Evolutionary conservation across 75 land plant genomes (phyloP).

Genomic region (Larix kaempferi): DNA sequence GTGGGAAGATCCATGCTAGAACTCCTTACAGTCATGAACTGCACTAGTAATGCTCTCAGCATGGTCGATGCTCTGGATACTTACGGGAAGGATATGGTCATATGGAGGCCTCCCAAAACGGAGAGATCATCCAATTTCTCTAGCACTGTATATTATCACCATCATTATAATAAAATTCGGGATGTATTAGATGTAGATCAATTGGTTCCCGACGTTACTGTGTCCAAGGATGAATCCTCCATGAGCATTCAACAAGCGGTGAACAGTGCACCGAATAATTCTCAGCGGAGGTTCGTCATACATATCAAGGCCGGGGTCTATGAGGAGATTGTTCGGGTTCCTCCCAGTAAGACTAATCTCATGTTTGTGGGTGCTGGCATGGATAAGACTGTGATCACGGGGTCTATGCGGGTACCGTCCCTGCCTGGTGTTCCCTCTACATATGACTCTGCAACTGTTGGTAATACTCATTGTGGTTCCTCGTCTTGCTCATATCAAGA

Average conservation of each 20-base stretch:
- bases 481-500: too few species aligned
- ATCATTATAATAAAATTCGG: neutral
- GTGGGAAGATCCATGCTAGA: constrained; percentile 1
- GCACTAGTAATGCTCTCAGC: constrained; percentile 38
- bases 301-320: constrained; percentile 44
- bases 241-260: constrained; percentile 41
- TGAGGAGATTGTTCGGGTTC: constrained; percentile 42
- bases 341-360: constrained; percentile 30
- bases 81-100: constrained; percentile 20
- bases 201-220: constrained; percentile 36
- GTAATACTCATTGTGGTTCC: constrained; percentile 11
- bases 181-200: neutral
- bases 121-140: constrained; percentile 3
- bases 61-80: constrained; percentile 34
- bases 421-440: constrained; percentile 32
- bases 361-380: constrained; percentile 54
- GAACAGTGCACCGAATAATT: constrained; percentile 33
- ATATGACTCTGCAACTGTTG: constrained; percentile 48
- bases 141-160: neutral
- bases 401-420: constrained; percentile 20
- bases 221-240: constrained; percentile 31
- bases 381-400: constrained; percentile 49
- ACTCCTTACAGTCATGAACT: neutral
- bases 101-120: constrained; percentile 35
- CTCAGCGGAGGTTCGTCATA: constrained; percentile 23